phyloP scores from a whole-genome alignment of 1,139 yeast species.

The Sugiyamaella japonica region DNA sequence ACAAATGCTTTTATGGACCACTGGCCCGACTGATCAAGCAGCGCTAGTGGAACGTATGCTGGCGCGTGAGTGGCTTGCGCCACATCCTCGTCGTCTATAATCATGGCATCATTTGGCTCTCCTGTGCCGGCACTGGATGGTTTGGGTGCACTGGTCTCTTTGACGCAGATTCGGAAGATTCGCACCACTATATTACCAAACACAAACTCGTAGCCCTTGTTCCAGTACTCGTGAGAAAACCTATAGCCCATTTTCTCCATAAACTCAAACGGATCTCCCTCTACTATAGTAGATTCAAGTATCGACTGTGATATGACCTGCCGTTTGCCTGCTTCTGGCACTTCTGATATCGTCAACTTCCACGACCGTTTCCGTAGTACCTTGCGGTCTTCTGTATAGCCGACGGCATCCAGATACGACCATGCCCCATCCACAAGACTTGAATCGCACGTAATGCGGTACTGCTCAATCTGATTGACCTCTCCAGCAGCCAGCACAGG shows the following conservation, averaged over 20 bases:
- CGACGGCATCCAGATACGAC: constrained; percentile 14
- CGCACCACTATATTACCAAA: constrained; percentile 65
- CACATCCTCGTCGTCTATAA: constrained; percentile 34
- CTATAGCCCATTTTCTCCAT: constrained; percentile 72
- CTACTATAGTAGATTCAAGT: constrained; percentile 58
- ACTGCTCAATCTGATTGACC: constrained; percentile 41
- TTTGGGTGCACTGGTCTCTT: constrained; percentile 17
- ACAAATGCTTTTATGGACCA: constrained; percentile 67
- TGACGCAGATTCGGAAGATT: constrained; percentile 51
- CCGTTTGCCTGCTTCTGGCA: constrained; percentile 83
- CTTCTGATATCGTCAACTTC: constrained; percentile 72
- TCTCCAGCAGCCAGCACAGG: constrained; percentile 40
- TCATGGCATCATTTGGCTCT: constrained; percentile 26
- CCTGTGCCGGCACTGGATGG: constrained; percentile 12
- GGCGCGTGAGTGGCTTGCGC: constrained; percentile 1
- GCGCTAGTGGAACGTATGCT: constrained; percentile 16
- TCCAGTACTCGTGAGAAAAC: constrained; percentile 63
- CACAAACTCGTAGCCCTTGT: constrained; percentile 64
- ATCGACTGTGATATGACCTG: constrained; percentile 67
- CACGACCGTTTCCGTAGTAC: constrained; percentile 42
- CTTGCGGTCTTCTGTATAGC: constrained; percentile 21
- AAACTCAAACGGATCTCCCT: constrained; percentile 43
- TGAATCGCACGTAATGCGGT: constrained; percentile 33
- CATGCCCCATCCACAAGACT: background rate
- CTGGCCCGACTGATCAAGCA: constrained; percentile 56